phyloP scores from a whole-genome alignment of 2,329 filamentous ascomycete genomes.

The Colletotrichum sp. region DNA sequence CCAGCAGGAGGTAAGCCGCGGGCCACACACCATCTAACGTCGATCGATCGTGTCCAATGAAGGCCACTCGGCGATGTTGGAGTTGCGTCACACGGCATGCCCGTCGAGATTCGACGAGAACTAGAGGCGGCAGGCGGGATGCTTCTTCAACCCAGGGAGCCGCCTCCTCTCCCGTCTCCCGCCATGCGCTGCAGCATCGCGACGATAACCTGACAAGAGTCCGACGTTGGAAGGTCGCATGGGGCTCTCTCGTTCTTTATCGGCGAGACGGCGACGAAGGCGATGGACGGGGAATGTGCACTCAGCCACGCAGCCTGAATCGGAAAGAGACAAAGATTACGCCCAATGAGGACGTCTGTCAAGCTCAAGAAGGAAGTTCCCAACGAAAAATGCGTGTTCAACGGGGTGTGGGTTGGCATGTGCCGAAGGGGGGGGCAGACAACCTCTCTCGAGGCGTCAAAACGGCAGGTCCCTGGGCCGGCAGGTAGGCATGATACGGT shows the following conservation, averaged over 20 bases:
- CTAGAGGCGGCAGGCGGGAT: background rate
- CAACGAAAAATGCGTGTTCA: background rate
- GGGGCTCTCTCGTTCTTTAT: background rate
- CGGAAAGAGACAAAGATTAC: background rate
- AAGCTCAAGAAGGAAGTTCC: slow-evolving; percentile 5
- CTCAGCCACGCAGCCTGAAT: background rate
- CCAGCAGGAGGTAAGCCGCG: background rate
- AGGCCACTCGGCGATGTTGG: background rate
- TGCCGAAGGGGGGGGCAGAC: background rate
- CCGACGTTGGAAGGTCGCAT: slow-evolving; percentile 5
- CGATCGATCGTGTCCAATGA: background rate
- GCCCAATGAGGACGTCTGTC: background rate
- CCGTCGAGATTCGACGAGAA: background rate
- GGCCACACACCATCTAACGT: background rate
- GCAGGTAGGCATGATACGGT: background rate
- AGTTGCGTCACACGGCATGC: background rate
- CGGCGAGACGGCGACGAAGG: background rate
- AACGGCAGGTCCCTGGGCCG: background rate
- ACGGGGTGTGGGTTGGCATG: background rate
- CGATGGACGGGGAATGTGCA: background rate
- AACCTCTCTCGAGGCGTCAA: background rate
- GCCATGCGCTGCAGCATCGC: background rate
- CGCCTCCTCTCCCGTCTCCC: background rate
- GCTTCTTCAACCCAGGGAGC: background rate
- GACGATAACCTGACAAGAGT: background rate